Evolutionary conservation across 495 filamentous ascomycete species (phyloP), one percentile per base, ranked within the genome.

Genomic region (Talaromyces liani): DNA sequence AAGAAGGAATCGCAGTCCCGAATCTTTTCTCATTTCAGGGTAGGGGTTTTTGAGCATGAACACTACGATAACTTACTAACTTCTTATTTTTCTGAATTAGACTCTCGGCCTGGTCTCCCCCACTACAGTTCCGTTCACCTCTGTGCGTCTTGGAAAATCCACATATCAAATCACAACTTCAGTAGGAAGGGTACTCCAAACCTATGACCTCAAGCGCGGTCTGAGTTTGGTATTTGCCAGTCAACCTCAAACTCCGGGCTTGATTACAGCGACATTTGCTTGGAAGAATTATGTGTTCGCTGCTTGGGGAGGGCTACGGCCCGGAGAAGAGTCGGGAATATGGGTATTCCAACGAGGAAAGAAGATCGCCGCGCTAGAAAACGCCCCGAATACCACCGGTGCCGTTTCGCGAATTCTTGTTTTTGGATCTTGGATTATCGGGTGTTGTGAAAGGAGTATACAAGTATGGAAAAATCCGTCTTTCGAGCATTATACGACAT

Each of bases 141-240:
- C 87, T 22, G 83, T 93, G 24, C 91, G 94, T 3, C 78, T 97
- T 16, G 94, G 94, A 62, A 96, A 95, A 73, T 90, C 91, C 6
- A 96, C 92, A 18, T 97, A 94, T 72, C 94, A 99, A 70, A 90
- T 99, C 73, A 97, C 94, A 14, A 98, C 95, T 45, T 97, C 91
- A 0, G 90, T 93, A 58, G 93, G 92, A 65, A 85, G 87, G 65
- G 89, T 87, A 51, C 84, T 99, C 12, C 94, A 98, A 71, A 98
- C 94, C 2, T 98, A 98, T 75, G 94, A 98, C 71, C 77, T 98
- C 58, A 90, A 87, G 68, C 87, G 84, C 71, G 93, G 92, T 24
- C 80, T 99, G 70, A 93, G 92, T 67, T 84, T 98, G 49, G 84
- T 97, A 61, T 99, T 98, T 70, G 82, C 97, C 61, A 97, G 89